These are phyloP conservation scores for Aurantiochytrium sp. DNA, from an alignment of 108 stramenopile genomes.

Conservation along the genomic window DNA sequence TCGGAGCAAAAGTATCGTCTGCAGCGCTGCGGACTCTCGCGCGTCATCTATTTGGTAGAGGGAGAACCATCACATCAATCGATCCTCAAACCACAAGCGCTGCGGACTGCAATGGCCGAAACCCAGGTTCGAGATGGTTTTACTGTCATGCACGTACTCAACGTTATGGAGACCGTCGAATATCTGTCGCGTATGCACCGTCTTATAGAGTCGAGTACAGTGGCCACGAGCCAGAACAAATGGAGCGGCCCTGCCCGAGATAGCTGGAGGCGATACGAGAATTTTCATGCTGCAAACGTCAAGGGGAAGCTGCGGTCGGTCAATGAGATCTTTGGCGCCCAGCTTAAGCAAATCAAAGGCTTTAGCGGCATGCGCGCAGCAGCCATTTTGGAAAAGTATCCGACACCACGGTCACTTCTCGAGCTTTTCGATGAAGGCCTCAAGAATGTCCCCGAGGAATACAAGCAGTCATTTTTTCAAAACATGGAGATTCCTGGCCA, in stretches of 20 bases:
- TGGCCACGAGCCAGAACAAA: background rate
- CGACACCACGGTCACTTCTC: background rate
- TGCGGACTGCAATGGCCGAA: background rate
- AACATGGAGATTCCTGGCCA: slow-evolving; percentile 7
- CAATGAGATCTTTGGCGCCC: background rate
- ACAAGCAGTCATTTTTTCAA: slow-evolving; percentile 54
- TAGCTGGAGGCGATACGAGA: background rate
- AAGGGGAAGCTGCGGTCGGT: background rate
- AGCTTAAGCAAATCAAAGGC: background rate
- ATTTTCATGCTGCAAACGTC: background rate
- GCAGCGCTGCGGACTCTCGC: background rate
- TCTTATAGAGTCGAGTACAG: background rate
- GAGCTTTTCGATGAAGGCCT: background rate
- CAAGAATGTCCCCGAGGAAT: background rate
- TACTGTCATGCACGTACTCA: background rate
- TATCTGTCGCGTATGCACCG: background rate
- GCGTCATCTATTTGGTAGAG: slow-evolving; percentile 25
- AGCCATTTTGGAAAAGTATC: background rate
- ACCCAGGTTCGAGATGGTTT: background rate
- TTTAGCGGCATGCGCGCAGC: background rate
- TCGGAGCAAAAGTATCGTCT: slow-evolving; percentile 26
- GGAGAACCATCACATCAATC: background rate
- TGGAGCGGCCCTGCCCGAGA: background rate
- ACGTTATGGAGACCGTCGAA: background rate
- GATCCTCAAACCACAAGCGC: background rate